Evolutionary conservation across 805 yeast genomes (phyloP).

Genomic region (Saccharomycopsis malanga): DNA sequence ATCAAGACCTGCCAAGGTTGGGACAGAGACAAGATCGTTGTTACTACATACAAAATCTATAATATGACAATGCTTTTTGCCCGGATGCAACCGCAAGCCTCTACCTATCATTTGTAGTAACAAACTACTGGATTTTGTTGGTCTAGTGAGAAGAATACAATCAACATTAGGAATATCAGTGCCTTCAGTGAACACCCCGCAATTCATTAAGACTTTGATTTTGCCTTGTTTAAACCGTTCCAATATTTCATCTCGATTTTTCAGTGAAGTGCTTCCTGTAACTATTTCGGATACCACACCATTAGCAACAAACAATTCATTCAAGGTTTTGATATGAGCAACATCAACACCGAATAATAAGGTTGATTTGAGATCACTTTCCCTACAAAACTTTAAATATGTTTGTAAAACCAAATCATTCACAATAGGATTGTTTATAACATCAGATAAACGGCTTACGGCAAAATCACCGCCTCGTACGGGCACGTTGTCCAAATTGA

Average conservation of each 20-base stretch:
- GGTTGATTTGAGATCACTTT: constrained; percentile 47
- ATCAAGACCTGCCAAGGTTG: constrained; percentile 38
- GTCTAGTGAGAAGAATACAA: constrained; percentile 68
- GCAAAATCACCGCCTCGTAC: constrained; percentile 46
- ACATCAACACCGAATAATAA: constrained; percentile 74
- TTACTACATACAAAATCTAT: constrained; percentile 69
- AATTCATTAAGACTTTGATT: constrained; percentile 72
- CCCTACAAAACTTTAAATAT: constrained; percentile 38
- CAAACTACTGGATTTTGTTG: constrained; percentile 67
- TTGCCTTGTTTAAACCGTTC: constrained; percentile 53
- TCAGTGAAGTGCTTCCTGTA: constrained; percentile 53
- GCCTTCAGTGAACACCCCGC: constrained; percentile 90
- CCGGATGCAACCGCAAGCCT: constrained; percentile 61
- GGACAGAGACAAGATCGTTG: constrained; percentile 49
- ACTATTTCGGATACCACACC: constrained; percentile 70
- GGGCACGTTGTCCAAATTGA: constrained; percentile 19
- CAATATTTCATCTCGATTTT: constrained; percentile 45
- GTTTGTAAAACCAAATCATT: constrained; percentile 51
- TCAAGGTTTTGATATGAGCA: constrained; percentile 51
- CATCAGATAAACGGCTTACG: constrained; percentile 41
- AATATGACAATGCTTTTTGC: constrained; percentile 62
- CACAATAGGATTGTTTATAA: constrained; percentile 46
- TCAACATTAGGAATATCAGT: constrained; percentile 91
- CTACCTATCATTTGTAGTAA: constrained; percentile 87
- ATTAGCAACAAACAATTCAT: constrained; percentile 42